Conservation (phyloP, 805 yeast species). For the Metschnikowia cerradonensis region DNA sequence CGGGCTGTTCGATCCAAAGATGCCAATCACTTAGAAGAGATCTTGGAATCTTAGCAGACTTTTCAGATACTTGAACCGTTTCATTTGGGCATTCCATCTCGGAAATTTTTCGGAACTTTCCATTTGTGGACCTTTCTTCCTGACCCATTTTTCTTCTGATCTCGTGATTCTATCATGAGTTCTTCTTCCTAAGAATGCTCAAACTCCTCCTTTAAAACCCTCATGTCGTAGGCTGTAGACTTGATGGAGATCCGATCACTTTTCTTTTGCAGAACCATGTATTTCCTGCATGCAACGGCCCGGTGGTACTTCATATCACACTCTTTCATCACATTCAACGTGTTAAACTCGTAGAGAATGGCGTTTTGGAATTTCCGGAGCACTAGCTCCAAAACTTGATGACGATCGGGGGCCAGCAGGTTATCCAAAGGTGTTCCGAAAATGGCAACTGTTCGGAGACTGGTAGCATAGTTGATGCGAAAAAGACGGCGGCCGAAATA, state of each 20-base stretch:
- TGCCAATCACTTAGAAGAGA: too few relatives aligned
- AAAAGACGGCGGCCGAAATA: constrained; percentile 25
- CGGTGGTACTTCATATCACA: constrained; percentile 9
- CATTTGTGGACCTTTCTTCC: too few relatives aligned
- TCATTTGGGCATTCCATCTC: too few relatives aligned
- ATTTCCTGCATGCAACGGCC: constrained; percentile 4
- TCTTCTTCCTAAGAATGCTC: too few relatives aligned
- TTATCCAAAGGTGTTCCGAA: constrained; percentile 11
- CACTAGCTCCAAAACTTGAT: constrained; percentile 6
- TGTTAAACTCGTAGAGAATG: constrained; percentile 19
- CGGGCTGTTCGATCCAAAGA: too few relatives aligned
- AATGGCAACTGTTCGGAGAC: constrained; percentile 4
- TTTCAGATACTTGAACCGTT: too few relatives aligned
- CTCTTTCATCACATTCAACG: constrained; percentile 19
- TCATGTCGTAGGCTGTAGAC: constrained; percentile 1
- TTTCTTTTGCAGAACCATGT: background rate
- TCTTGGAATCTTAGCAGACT: too few relatives aligned
- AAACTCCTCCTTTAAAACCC: background rate
- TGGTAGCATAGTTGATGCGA: constrained; percentile 17
- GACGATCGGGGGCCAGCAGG: constrained; percentile 5
- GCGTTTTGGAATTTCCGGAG: constrained; percentile 15
- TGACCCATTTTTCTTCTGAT: too few relatives aligned
- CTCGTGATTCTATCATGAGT: too few relatives aligned
- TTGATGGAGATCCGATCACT: constrained; percentile 5
- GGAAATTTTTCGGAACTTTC: too few relatives aligned